Percentiles rank a stretch among this genome's conserved stretches.
These are phyloP conservation scores for Pythium brachiatum DNA, from an alignment of 352 stramenopile species.

Conservation along the genomic window DNA sequence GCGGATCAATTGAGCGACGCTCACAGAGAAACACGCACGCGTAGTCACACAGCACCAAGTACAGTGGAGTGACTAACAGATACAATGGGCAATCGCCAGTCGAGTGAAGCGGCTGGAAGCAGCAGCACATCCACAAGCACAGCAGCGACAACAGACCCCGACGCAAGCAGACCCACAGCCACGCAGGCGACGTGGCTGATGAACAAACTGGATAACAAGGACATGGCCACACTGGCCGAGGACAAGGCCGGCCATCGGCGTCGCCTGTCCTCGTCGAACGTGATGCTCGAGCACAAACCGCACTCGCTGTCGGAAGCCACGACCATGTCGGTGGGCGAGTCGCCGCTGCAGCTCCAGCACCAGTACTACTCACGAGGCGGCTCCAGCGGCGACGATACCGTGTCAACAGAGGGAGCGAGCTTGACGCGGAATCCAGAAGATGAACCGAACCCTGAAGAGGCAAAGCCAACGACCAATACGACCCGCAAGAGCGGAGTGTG, in stretches of 20 bases:
- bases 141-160: neutral
- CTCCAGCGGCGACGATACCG: slow-evolving; percentile 33
- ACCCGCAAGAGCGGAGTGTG: slow-evolving; percentile 2
- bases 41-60: neutral
- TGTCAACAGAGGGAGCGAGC: neutral
- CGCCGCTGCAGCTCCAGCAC: neutral
- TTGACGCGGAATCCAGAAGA: neutral
- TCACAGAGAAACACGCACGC: neutral
- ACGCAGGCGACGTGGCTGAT: slow-evolving; percentile 1
- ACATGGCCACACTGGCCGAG: neutral
- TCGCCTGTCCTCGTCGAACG: slow-evolving; percentile 7
- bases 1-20: neutral
- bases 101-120: neutral
- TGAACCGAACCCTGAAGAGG: neutral
- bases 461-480: neutral
- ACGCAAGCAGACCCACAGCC: neutral
- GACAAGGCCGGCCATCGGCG: neutral
- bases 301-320: slow-evolving; percentile 54
- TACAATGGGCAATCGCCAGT: slow-evolving; percentile 3
- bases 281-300: slow-evolving; percentile 27
- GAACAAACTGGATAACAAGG: slow-evolving; percentile 19
- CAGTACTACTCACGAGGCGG: slow-evolving; percentile 13
- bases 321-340: slow-evolving; percentile 35
- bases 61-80: no score
- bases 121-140: neutral